Base-by-base conservation (phyloP, 495 filamentous ascomycete genomes). In the Baudoinia panamericana region DNA sequence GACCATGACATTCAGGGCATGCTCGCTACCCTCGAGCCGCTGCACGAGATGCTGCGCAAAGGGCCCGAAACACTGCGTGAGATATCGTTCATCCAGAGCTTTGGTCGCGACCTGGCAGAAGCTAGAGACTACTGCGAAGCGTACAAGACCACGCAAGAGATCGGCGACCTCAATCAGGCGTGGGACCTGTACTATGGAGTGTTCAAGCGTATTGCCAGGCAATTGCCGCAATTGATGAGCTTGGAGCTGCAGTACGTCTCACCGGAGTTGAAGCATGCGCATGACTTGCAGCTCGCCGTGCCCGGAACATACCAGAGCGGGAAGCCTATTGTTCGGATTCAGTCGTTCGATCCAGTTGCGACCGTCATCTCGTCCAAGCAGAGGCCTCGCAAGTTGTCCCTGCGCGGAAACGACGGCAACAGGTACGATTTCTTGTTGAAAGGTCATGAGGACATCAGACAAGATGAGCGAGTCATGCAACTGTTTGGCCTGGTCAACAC, bases 381-480 rank as follows among this genome's bases (percentile, higher is more conserved):
- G 56, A 75, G 87, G 21, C 90, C 90, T 3, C 71, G 90, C 36
- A 87, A 88, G 57, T 73, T 96, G 50, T 86, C 78, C 30, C 75
- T 92, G 43, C 76, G 78, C 54, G 90, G 87, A 24, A 90, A 78
- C 52, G 92, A 95, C 53, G 90, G 88, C 40, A 74, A 65, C 33
- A 68, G 72, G 10, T 93, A 96, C 63, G 77, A 82, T 35, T 93
- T 93, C 63, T 53, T 75, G 17, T 69, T 99, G 53, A 99, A 99
- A 63, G 90, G 90, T 8, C 92, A 96, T 51, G 90, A 99, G 63
- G 90, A 99, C 66, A 95, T 95, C 48, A 75, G 90, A 41, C 90
- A 99, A 63, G 90, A 99, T 55, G 90, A 99, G 58, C 80, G 90
- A 63, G 88, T 96, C 39, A 99, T 99, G 90, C 90, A 99, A 58